Evolutionary conservation across 441 rosid genomes (phyloP), one percentile per base, ranked within the genome.

Genomic region (Pelargonium citronellum): DNA sequence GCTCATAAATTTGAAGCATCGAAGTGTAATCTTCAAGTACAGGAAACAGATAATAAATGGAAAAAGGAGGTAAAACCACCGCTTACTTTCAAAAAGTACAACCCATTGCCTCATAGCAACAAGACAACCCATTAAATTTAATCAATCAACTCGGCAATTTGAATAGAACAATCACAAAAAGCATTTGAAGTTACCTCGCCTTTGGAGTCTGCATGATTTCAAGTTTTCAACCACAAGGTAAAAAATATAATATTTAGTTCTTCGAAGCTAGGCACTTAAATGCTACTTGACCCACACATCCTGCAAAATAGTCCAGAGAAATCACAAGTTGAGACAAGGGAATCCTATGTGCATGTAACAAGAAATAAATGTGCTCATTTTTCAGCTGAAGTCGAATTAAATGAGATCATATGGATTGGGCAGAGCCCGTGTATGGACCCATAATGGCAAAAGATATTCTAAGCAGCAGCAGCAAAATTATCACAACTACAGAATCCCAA

Each of bases 321-420:
- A 62, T 27, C 66, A 62, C 39, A 62, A 62, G 66, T 12, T 62
- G 34, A 62, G 66, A 62, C 66, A 62, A 62, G 66, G n/a, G 41
- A 1, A 62, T 62, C 66, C 66, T 12, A 62, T 62, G 66, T 62
- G 66, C n/a, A 9, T 62, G 34, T 10, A 27, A 24, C 34, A 24
- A 62, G 69, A 70, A 73, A 79, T 84, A 74, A 89, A 85, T 84
- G 75, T 70, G 34, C 19, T 55, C 62, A 17, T 55, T 55, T 55
- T 55, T 55, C 8, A 55, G 24, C 24, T 5, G 62, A 19, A 57
- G 1, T 57, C 62, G 27, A 57, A 57, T 15, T 17, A 57, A 57
- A 57, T 55, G 62, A 55, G 17, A 16, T 55, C 62, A 55, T 55
- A 55, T 55, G 62, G 62, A 55, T 55, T 16, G 62, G 27, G 11